These are phyloP conservation scores for Dichotomopilus funicola DNA, from an alignment of 2,329 filamentous ascomycete genomes.

Conservation along the genomic window DNA sequence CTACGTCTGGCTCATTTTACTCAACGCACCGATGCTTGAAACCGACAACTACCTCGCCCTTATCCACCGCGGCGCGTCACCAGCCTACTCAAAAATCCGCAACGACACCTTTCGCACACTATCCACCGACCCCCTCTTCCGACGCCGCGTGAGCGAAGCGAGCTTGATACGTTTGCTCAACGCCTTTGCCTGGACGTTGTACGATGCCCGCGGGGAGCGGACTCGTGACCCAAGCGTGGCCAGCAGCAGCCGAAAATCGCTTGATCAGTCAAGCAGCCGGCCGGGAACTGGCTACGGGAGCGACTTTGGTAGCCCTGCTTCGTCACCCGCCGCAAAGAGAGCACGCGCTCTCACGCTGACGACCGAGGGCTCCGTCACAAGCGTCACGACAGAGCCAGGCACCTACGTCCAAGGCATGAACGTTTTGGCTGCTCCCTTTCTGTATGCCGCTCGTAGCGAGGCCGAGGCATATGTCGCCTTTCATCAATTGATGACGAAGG, in stretches of 20 bases:
- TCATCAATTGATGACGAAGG: conserved; percentile 75
- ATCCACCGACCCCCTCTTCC: conserved; percentile 94
- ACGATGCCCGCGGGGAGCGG: conserved; percentile 62
- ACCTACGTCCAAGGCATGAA: conserved; percentile 99
- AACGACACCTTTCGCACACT: conserved; percentile 97
- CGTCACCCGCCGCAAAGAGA: conserved; percentile 43
- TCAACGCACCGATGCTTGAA: conserved; percentile 76
- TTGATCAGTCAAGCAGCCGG: conserved; percentile 19
- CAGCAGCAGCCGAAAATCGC: conserved; percentile 24
- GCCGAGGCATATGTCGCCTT: conserved; percentile 92
- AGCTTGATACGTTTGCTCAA: conserved; percentile 91
- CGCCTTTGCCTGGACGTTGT: conserved; percentile 86
- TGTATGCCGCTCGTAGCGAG: conserved; percentile 91
- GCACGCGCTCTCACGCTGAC: conserved; percentile 54
- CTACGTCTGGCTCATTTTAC: conserved; percentile 91
- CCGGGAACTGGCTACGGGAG: conserved; percentile 22
- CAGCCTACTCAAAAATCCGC: conserved; percentile 93
- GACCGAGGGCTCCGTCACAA: conserved; percentile 57
- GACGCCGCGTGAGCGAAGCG: conserved; percentile 89
- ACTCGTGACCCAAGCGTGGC: conserved; percentile 34
- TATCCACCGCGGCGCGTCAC: conserved; percentile 87
- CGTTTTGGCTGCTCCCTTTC: conserved; percentile 87
- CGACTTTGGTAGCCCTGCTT: conserved; percentile 31
- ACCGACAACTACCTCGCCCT: conserved; percentile 86
- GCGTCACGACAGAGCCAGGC: conserved; percentile 56